Conservation (phyloP, 305 asterid species). For the Lippia alba region DNA sequence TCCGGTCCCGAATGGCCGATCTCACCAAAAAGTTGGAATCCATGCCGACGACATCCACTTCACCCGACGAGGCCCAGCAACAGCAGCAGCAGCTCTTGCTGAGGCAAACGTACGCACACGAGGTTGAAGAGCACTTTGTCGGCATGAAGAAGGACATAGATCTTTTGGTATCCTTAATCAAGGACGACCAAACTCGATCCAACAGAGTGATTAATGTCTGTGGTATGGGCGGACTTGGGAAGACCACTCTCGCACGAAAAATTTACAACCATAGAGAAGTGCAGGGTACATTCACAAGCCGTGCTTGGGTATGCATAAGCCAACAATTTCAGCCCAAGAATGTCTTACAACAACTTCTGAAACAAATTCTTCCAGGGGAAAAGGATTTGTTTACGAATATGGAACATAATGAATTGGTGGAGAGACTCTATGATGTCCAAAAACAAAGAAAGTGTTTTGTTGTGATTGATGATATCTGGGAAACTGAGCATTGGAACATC, state of each 20-base stretch:
- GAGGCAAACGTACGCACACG: slow-evolving; percentile 33
- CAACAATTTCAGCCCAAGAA: background rate
- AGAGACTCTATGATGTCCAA: background rate
- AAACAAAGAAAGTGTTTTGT: background rate
- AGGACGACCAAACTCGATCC: background rate
- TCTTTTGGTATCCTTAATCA: background rate
- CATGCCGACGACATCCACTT: too few relatives aligned
- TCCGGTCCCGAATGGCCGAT: slow-evolving; percentile 3
- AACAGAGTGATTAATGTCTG: slow-evolving; percentile 25
- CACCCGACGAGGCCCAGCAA: background rate
- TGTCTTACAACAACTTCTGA: background rate
- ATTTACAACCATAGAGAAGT: background rate
- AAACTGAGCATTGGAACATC: background rate
- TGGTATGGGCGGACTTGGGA: slow-evolving; percentile 42
- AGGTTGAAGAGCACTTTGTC: slow-evolving; percentile 33
- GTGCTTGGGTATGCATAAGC: background rate
- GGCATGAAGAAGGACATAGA: slow-evolving; percentile 36
- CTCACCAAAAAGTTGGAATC: background rate
- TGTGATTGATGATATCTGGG: background rate
- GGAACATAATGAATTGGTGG: background rate
- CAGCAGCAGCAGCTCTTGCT: slow-evolving; percentile 1
- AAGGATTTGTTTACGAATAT: too few relatives aligned
- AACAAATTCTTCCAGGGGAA: background rate
- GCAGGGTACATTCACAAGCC: background rate
- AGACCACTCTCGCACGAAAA: slow-evolving; percentile 34